Evolutionary conservation across 2,329 filamentous ascomycete genomes (phyloP).

Genomic region (Orbilia ellipsospora): DNA sequence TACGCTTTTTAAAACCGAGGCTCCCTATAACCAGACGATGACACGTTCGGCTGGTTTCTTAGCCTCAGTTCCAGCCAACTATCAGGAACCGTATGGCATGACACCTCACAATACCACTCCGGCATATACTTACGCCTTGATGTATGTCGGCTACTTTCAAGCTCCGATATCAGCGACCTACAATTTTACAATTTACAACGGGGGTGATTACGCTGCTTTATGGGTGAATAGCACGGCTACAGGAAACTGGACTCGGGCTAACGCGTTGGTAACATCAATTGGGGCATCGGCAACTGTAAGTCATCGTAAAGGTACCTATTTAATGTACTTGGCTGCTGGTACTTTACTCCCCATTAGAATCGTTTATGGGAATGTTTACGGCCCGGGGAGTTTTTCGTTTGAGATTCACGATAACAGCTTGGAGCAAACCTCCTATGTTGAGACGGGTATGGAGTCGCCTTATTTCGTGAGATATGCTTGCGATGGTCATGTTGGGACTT

Average conservation of each 20-base stretch:
- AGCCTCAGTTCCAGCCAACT: background rate
- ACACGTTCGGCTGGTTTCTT: background rate
- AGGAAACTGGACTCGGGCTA: background rate
- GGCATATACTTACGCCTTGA: background rate
- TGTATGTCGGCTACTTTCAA: background rate
- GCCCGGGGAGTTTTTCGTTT: background rate
- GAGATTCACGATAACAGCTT: background rate
- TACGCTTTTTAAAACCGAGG: background rate
- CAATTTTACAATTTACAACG: background rate
- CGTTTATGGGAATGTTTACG: background rate
- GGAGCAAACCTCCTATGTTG: background rate
- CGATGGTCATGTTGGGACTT: background rate
- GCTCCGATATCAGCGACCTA: background rate
- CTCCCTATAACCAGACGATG: background rate
- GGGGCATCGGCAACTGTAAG: background rate
- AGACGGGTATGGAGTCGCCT: background rate
- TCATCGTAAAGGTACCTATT: background rate
- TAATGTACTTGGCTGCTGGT: background rate
- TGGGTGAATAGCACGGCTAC: background rate
- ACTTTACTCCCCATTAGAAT: background rate
- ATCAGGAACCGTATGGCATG: background rate
- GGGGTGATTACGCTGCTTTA: background rate
- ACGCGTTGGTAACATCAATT: background rate
- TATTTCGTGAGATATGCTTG: slow-evolving; percentile 1
- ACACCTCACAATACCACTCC: background rate